Percentiles rank a stretch among this genome's conserved stretches.
Conservation (phyloP, 2,329 filamentous ascomycete genomes). For the Fusarium citri region DNA sequence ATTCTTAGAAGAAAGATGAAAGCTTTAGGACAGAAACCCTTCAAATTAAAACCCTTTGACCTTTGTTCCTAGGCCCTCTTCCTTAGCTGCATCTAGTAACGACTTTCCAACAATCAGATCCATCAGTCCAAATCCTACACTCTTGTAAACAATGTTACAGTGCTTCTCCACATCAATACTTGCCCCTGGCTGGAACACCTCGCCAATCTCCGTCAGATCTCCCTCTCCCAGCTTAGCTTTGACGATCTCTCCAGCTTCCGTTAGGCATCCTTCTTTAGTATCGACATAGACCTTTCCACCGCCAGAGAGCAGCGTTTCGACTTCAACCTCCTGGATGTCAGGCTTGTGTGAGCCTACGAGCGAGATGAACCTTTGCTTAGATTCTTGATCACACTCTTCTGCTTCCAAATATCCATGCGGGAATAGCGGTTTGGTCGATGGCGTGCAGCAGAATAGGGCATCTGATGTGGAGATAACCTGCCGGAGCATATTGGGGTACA, state of each 20-base stretch:
- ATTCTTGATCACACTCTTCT: neutral
- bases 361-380: neutral
- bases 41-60: neutral
- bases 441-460: neutral
- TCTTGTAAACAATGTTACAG: neutral
- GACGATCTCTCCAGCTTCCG: neutral
- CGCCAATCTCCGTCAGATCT: neutral
- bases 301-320: neutral
- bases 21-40: rapidly evolving
- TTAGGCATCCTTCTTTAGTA: neutral
- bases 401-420: neutral
- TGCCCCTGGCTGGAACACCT: neutral
- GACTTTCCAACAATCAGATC: neutral
- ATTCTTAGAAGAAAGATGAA: rapidly evolving
- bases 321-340: neutral
- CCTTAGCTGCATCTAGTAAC: neutral
- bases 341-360: neutral
- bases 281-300: neutral
- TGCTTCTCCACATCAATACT: rapidly evolving
- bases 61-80: neutral
- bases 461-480: neutral
- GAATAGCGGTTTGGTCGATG: neutral
- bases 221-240: neutral
- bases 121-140: neutral
- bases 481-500: neutral